Percentiles rank a stretch among this genome's conserved stretches.
Evolutionary conservation across 768 basidiomycete species (phyloP).

Genomic region (Coprinopsis strossmayeri): DNA sequence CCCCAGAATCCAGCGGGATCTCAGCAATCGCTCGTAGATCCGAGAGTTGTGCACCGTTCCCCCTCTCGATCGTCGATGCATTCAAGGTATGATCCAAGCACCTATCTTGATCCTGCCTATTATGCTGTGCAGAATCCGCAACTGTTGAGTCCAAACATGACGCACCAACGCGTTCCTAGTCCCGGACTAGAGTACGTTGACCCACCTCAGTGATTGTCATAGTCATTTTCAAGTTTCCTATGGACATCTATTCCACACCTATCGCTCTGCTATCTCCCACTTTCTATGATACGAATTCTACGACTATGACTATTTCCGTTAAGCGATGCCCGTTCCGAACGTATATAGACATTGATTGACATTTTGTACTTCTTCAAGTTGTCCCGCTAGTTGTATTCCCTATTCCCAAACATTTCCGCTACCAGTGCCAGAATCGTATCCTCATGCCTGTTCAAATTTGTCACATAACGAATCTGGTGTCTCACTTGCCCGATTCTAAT

Average conservation of each 20-base stretch:
- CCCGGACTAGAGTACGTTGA: slow-evolving; percentile 1
- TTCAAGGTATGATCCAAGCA: slow-evolving; percentile 12
- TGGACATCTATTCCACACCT: background rate
- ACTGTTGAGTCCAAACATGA: background rate
- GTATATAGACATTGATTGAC: too few species aligned
- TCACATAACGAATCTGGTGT: slow-evolving; percentile 17
- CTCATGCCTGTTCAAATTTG: slow-evolving; percentile 1
- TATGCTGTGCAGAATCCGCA: background rate
- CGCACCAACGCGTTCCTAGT: background rate
- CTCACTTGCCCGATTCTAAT: slow-evolving; percentile 25
- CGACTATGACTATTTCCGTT: too few species aligned
- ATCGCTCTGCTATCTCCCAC: background rate
- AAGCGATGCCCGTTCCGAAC: too few species aligned
- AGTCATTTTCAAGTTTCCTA: background rate
- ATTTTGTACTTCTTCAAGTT: too few species aligned
- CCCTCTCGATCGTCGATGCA: slow-evolving; percentile 12
- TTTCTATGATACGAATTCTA: background rate
- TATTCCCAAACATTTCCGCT: background rate
- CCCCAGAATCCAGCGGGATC: background rate
- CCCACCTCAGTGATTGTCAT: too few species aligned
- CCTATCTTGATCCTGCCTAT: slow-evolving; percentile 13
- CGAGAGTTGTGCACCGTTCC: slow-evolving; percentile 3
- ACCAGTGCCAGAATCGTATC: slow-evolving; percentile 2
- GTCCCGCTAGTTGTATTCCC: background rate
- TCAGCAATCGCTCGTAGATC: too few species aligned